Evolutionary conservation across 2,329 filamentous ascomycete genomes (phyloP).

Genomic region (Juglanconis oblonga): DNA sequence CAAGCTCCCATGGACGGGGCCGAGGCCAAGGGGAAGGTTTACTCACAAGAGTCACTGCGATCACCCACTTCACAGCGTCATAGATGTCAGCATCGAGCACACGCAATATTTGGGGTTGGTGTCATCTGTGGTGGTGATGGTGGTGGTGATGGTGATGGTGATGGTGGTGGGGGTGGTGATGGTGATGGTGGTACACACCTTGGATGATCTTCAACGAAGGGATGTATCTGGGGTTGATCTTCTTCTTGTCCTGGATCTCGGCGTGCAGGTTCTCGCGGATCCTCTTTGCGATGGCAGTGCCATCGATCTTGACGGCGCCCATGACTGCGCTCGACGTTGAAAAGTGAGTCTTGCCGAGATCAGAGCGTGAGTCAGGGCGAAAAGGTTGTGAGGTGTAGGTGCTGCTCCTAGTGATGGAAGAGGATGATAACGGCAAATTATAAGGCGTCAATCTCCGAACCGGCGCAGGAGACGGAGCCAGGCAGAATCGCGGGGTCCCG

Average conservation of each 20-base stretch:
- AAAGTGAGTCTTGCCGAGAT: conserved; percentile 27
- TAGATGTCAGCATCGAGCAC: conserved; percentile 13
- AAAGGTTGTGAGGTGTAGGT: not conserved
- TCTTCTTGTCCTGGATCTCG: conserved; percentile 80
- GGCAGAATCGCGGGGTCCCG: conserved; percentile 17
- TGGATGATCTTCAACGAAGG: conserved; percentile 93
- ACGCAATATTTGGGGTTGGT: not conserved
- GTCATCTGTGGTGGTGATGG: no score
- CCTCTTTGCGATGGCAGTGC: conserved; percentile 87
- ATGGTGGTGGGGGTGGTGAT: not conserved
- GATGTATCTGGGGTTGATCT: conserved; percentile 80
- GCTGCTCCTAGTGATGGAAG: not conserved
- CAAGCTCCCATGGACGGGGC: conserved; percentile 17
- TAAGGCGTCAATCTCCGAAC: conserved; percentile 8
- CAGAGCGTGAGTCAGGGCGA: conserved; percentile 4
- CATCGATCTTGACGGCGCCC: conserved; percentile 90
- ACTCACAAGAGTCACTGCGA: conserved; percentile 85
- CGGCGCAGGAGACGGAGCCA: not conserved
- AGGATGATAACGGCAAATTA: not conserved
- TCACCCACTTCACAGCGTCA: conserved; percentile 66
- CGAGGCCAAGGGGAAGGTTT: conserved; percentile 9
- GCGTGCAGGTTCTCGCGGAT: conserved; percentile 79
- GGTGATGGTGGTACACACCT: conserved; percentile 50
- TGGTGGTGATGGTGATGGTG: not conserved
- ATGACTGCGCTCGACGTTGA: conserved; percentile 60